Evolutionary conservation across 139 green algal genomes (phyloP).

Genomic region (Mychonastes homosphaera): DNA sequence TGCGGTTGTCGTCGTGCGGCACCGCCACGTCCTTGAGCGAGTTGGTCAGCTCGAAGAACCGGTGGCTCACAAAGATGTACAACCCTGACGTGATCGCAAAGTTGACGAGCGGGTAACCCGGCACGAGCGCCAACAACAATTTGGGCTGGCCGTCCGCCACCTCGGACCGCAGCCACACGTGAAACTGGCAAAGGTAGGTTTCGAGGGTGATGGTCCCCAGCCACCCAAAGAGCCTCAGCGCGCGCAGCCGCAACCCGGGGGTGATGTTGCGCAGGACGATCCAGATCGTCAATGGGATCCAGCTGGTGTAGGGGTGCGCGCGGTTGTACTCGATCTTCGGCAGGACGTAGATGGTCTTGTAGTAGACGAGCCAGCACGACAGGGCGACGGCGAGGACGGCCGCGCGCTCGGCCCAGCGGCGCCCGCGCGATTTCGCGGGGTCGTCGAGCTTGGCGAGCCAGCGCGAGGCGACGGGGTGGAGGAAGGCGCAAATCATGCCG

Average conservation of each 20-base stretch:
- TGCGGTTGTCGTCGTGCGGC: slow-evolving; percentile 65
- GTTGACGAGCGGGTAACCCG: slow-evolving; percentile 83
- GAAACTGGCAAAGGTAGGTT: slow-evolving; percentile 89
- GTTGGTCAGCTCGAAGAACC: slow-evolving; percentile 81
- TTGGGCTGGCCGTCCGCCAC: slow-evolving; percentile 82
- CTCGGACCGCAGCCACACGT: slow-evolving; percentile 80
- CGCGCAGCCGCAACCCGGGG: slow-evolving; percentile 41
- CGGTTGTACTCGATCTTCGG: slow-evolving; percentile 88
- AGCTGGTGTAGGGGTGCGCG: slow-evolving; percentile 92
- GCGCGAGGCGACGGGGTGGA: slow-evolving; percentile 45
- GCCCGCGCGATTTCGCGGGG: slow-evolving; percentile 15
- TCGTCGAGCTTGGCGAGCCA: slow-evolving; percentile 49
- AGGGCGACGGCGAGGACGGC: slow-evolving; percentile 19
- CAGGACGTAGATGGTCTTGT: slow-evolving; percentile 38
- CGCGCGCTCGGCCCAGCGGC: slow-evolving; percentile 19
- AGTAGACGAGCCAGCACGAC: slow-evolving; percentile 26
- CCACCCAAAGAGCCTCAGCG: slow-evolving; percentile 76
- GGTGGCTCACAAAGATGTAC: slow-evolving; percentile 67
- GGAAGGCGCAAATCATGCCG: slow-evolving; percentile 85
- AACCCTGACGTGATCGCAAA: slow-evolving; percentile 67
- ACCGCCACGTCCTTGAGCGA: slow-evolving; percentile 65
- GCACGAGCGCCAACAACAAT: slow-evolving; percentile 67
- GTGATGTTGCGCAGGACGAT: slow-evolving; percentile 80
- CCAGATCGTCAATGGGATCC: slow-evolving; percentile 88
- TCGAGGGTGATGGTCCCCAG: slow-evolving; percentile 95